Conservation (phyloP, 192 early-diverging fungal genomes). For the Diversispora epigaea region DNA sequence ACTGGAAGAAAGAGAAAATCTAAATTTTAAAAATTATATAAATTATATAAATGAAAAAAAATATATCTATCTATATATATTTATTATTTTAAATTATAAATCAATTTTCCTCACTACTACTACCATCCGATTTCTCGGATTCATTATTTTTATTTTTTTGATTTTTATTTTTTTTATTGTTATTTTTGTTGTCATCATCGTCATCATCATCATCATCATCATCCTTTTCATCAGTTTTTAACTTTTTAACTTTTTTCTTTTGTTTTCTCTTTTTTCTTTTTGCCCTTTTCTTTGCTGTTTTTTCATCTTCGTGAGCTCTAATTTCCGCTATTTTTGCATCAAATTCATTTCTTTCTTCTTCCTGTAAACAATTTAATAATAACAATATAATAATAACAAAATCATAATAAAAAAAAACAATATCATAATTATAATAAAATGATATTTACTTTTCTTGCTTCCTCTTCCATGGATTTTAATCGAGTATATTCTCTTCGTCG, state of each 20-base stretch:
- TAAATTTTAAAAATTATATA: constrained; percentile 63
- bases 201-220: constrained; percentile 18
- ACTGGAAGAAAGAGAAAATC: constrained; percentile 90
- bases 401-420: too few relatives aligned
- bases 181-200: constrained; percentile 18
- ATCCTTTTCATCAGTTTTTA: constrained; percentile 39
- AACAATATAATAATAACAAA: too few relatives aligned
- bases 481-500: constrained; percentile 84
- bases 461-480: constrained; percentile 75
- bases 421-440: too few relatives aligned
- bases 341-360: constrained; percentile 58
- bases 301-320: constrained; percentile 69
- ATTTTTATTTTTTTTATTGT: background rate
- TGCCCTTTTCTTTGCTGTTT: constrained; percentile 84
- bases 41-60: background rate
- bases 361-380: constrained; percentile 35
- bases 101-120: constrained; percentile 7
- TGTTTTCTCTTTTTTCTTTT: constrained; percentile 81
- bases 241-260: constrained; percentile 43
- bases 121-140: constrained; percentile 25
- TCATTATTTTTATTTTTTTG: background rate
- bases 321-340: constrained; percentile 58
- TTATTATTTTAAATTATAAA: background rate
- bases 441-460: constrained; percentile 60
- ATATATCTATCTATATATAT: background rate